phyloP scores from a whole-genome alignment of 2,329 filamentous ascomycete species.

The Alternaria burnsii region DNA sequence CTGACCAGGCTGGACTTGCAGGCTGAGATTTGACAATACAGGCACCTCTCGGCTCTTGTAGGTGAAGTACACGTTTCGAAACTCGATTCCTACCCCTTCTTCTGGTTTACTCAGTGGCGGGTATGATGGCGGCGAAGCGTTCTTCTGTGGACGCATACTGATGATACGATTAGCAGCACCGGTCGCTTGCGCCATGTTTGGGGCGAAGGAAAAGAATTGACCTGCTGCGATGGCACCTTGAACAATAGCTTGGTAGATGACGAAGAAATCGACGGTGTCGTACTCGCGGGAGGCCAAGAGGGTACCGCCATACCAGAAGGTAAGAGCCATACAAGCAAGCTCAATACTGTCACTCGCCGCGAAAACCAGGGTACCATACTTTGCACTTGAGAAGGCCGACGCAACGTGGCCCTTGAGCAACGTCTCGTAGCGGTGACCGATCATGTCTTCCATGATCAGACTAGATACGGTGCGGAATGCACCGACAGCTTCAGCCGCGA shows the following conservation, averaged over 20 bases:
- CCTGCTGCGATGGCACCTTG: constrained; percentile 53
- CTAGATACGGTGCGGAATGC: constrained; percentile 77
- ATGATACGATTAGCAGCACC: constrained; percentile 50
- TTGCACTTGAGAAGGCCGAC: constrained; percentile 68
- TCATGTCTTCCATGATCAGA: constrained; percentile 73
- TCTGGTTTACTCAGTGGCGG: constrained; percentile 16
- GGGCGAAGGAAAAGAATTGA: constrained; percentile 57
- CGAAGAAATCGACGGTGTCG: constrained; percentile 58
- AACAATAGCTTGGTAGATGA: constrained; percentile 62
- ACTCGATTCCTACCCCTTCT: constrained; percentile 69
- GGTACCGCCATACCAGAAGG: constrained; percentile 62
- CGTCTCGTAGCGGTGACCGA: constrained; percentile 67
- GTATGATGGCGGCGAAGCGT: constrained; percentile 15
- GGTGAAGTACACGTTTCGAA: constrained; percentile 90
- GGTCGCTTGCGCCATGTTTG: constrained; percentile 53
- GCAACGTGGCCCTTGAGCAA: constrained; percentile 68
- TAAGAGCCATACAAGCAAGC: constrained; percentile 68
- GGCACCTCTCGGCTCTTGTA: constrained; percentile 90
- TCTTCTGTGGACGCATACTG: constrained; percentile 39
- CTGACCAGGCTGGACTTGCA: constrained; percentile 64
- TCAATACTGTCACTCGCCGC: constrained; percentile 74
- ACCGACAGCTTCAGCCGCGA: constrained; percentile 76
- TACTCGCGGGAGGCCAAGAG: constrained; percentile 58
- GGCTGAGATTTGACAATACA: constrained; percentile 57
- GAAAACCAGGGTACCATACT: constrained; percentile 70